phyloP scores from a whole-genome alignment of 1,284 basidiomycete genomes.

The Cystobasidiaceae sp. region DNA sequence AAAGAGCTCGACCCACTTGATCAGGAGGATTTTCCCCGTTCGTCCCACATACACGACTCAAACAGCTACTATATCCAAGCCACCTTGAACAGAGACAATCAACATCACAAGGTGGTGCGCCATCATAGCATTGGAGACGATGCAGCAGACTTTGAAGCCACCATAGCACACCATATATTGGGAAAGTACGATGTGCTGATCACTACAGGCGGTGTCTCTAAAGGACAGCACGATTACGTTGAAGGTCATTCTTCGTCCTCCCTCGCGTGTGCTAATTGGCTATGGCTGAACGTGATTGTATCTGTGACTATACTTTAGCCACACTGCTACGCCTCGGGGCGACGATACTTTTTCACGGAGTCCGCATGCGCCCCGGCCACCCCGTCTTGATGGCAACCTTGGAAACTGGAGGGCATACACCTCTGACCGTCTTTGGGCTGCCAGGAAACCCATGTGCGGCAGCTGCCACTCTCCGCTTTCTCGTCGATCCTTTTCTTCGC shows the following conservation, averaged over 20 bases:
- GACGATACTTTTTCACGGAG: slow-evolving; percentile 5
- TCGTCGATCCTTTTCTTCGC: slow-evolving; percentile 3
- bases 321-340: neutral
- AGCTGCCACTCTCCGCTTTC: slow-evolving; percentile 4
- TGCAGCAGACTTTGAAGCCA: neutral
- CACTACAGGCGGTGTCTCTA: slow-evolving; percentile 18
- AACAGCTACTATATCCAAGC: slow-evolving; percentile 4
- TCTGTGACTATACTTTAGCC: neutral
- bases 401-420: neutral
- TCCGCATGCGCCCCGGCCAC: slow-evolving; percentile 9
- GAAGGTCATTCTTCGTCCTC: neutral
- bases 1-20: slow-evolving; percentile 8
- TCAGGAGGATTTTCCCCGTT: neutral
- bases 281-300: neutral
- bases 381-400: slow-evolving; percentile 2
- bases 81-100: neutral
- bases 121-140: slow-evolving; percentile 1
- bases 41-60: neutral
- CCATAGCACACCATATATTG: neutral
- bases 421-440: slow-evolving; percentile 2
- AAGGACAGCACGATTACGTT: slow-evolving; percentile 15
- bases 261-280: neutral
- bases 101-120: neutral
- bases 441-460: slow-evolving; percentile 20
- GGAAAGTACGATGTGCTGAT: neutral